These are phyloP conservation scores for Candida nanaspora DNA, from an alignment of 805 yeast genomes.

Conservation along the genomic window DNA sequence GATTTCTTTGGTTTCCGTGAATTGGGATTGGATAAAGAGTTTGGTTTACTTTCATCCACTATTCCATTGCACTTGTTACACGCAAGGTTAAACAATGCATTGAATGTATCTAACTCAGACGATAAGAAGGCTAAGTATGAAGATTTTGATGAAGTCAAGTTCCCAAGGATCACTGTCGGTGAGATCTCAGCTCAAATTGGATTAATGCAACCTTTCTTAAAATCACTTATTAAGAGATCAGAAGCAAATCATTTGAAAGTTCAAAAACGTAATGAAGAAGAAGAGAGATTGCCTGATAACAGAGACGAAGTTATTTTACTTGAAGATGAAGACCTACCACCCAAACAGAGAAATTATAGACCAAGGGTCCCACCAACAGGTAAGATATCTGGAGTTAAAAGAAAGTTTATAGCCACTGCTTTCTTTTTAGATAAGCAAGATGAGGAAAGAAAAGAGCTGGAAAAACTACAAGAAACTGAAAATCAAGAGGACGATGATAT, in stretches of 20 bases:
- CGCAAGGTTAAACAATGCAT: slow-evolving; percentile 60
- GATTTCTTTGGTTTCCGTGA: slow-evolving; percentile 97
- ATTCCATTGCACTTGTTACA: slow-evolving; percentile 88
- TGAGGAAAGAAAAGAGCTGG: slow-evolving; percentile 1
- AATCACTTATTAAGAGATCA: slow-evolving; percentile 33
- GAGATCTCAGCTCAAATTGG: slow-evolving; percentile 51
- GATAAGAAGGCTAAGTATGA: slow-evolving; percentile 48
- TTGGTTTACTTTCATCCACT: slow-evolving; percentile 73
- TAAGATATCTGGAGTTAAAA: slow-evolving; percentile 65
- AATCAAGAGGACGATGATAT: not conserved
- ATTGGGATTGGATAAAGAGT: slow-evolving; percentile 87
- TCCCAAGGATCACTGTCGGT: slow-evolving; percentile 43
- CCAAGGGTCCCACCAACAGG: slow-evolving; percentile 91
- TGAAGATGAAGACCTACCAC: slow-evolving; percentile 83
- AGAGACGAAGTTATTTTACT: slow-evolving; percentile 44
- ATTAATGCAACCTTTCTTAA: slow-evolving; percentile 48
- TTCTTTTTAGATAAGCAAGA: slow-evolving; percentile 44
- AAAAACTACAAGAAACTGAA: not conserved
- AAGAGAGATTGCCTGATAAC: slow-evolving; percentile 24
- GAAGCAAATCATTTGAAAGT: slow-evolving; percentile 33
- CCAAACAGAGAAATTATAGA: slow-evolving; percentile 64
- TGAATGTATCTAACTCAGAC: slow-evolving; percentile 36
- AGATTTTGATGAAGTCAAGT: slow-evolving; percentile 53
- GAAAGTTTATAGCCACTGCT: slow-evolving; percentile 46
- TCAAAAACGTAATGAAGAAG: slow-evolving; percentile 29